Evolutionary conservation across 2,329 filamentous ascomycete species (phyloP), one percentile per base, ranked within the genome.

Genomic region (Apiospora pterosperma): DNA sequence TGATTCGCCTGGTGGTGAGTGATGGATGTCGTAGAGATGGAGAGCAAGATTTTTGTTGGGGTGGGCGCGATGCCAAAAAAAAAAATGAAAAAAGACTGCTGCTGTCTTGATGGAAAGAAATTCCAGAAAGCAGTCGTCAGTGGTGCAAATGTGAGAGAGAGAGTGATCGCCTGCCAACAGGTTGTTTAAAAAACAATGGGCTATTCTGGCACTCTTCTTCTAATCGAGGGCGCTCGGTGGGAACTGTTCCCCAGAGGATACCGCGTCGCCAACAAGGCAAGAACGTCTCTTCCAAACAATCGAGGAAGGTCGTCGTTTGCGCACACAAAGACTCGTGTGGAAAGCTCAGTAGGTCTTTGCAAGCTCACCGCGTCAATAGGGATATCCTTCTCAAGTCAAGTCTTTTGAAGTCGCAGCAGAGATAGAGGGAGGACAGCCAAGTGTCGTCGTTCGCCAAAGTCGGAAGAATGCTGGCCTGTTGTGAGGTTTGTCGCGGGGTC

Each of bases 401-500:
- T 55, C 28, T 55, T 34, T 4, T 55, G 28, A 31, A 55, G 48
- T 55, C 48, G 58, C 58, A 38, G 34, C 36, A 60, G 58, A 38
- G 34, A 36, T 38, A 28, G n/a, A 60, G 34, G 39, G 25, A n/a
- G 23, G 58, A 60, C 34, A 38, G 36, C 34, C 23, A 23, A 38
- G 34, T 34, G 48, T 60, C n/a, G 48, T 55, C 36, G 58, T 6
- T 60, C 58, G 58, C 58, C 58, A 55, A 28, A 55, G 48, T 60
- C 34, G 58, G 58, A 60, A 60, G 34, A 39, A 23, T 60, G 58
- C 36, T 60, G n/a, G 58, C 36, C 58, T 60, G 58, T 60, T 60
- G 34, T 36, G 58, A 38, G 36, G 36, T 60, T 23, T 39, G 58
- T 60, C 58, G 58, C 58, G 58, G 58, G 58, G 58, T 60, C 58